phyloP scores from a whole-genome alignment of 176 grass and related monocot species.

The Carex myosuroides region DNA sequence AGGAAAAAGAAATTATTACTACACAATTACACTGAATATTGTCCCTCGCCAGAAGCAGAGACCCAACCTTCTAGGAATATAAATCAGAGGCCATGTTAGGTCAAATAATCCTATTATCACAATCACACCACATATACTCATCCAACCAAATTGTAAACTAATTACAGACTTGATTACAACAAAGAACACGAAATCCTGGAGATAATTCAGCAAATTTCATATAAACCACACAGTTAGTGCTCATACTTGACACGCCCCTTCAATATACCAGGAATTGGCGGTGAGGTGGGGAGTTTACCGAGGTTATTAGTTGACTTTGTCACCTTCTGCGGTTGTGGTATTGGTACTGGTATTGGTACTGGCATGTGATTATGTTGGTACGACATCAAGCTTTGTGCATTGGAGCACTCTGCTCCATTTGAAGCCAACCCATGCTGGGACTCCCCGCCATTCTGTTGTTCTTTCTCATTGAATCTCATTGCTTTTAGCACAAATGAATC shows the following conservation, averaged over 20 bases:
- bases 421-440: conserved; percentile 24
- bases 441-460: conserved; percentile 30
- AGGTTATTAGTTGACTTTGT: conserved; percentile 35
- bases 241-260: conserved; percentile 88
- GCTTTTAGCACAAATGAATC: conserved; percentile 86
- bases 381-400: conserved; percentile 35
- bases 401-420: conserved; percentile 52
- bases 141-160: conserved; percentile 21
- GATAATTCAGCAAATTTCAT: conserved; percentile 20
- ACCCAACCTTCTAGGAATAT: not conserved
- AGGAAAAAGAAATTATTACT: not conserved
- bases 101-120: conserved; percentile 17
- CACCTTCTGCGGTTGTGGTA: conserved; percentile 34
- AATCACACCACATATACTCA: not conserved
- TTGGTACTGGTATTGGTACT: not conserved
- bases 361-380: conserved; percentile 20
- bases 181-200: not conserved
- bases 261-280: conserved; percentile 83
- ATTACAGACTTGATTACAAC: conserved; percentile 29
- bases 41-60: not conserved
- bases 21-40: conserved; percentile 24
- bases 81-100: conserved; percentile 13
- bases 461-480: conserved; percentile 54
- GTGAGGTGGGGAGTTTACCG: conserved; percentile 45
- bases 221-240: conserved; percentile 44